A percentile compares a stretch with the other conserved stretches of the same genome.
These are phyloP conservation scores for Citrus medica DNA, from an alignment of 345 rosid genomes.

Conservation along the genomic window DNA sequence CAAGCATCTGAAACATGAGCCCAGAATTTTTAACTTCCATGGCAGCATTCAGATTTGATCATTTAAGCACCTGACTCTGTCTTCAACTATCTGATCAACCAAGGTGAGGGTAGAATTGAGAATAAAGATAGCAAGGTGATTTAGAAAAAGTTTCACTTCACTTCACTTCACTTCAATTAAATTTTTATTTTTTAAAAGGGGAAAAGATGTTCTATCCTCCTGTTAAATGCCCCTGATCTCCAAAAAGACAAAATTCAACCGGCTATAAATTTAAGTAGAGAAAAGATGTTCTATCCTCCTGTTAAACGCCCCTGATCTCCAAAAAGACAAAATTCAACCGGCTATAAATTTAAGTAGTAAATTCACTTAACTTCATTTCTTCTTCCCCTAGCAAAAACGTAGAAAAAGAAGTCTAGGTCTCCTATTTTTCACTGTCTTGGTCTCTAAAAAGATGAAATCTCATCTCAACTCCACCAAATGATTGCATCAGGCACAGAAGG, in stretches of 20 bases:
- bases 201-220: not conserved
- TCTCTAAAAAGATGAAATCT: not conserved
- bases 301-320: not conserved
- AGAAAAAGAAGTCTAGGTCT: not conserved
- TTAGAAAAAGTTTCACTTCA: not conserved
- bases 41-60: not conserved
- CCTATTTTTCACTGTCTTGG: not conserved
- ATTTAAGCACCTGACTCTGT: not conserved
- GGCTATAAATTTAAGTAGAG: not conserved
- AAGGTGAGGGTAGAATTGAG: not conserved
- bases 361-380: not conserved
- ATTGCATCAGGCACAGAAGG: not conserved
- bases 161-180: not conserved
- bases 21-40: not conserved
- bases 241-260: conserved; percentile 1
- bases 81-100: not conserved
- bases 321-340: not conserved
- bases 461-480: not conserved
- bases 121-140: not conserved
- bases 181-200: not conserved
- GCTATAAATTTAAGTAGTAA: not conserved
- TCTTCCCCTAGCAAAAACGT: not conserved
- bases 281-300: not conserved
- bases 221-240: not conserved
- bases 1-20: not conserved